Evolutionary conservation across 371 early-diverging fungal species (phyloP).

Genomic region (Saksenaea oblongispora): DNA sequence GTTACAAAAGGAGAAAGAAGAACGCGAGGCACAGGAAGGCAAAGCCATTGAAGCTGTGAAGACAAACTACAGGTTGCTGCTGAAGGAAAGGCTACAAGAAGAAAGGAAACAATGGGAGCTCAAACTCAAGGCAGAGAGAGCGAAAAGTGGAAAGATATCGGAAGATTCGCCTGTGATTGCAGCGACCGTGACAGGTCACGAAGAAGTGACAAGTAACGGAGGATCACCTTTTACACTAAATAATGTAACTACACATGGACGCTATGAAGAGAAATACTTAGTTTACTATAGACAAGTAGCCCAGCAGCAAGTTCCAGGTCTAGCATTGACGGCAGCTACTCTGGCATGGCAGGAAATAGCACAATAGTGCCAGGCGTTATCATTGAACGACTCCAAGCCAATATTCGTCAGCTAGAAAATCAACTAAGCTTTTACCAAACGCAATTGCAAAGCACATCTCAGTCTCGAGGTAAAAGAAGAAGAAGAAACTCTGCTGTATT

Average conservation of each 20-base stretch:
- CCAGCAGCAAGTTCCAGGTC: slow-evolving; percentile 36
- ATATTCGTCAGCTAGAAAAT: slow-evolving; percentile 66
- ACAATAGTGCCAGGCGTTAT: slow-evolving; percentile 31
- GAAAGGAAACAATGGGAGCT: slow-evolving; percentile 40
- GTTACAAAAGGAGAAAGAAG: slow-evolving; percentile 29
- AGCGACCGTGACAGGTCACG: not conserved
- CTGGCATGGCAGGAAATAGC: slow-evolving; percentile 3
- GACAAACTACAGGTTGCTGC: slow-evolving; percentile 44
- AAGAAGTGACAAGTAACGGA: not conserved
- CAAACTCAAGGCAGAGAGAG: slow-evolving; percentile 19
- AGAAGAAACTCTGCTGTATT: slow-evolving; percentile 17
- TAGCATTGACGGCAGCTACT: slow-evolving; percentile 39
- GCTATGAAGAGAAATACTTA: not conserved
- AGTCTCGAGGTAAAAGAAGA: slow-evolving; percentile 55
- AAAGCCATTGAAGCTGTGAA: slow-evolving; percentile 40
- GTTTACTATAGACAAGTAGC: slow-evolving; percentile 10
- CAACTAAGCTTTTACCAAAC: slow-evolving; percentile 69
- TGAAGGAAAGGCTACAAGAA: slow-evolving; percentile 42
- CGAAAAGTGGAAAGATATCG: slow-evolving; percentile 7
- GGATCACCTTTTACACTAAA: not conserved
- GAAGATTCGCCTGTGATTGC: not conserved
- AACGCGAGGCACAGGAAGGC: slow-evolving; percentile 34
- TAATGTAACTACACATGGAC: not conserved
- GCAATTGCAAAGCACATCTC: slow-evolving; percentile 64
- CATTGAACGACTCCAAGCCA: slow-evolving; percentile 60